Percentiles rank a stretch among this genome's conserved stretches.
phyloP scores from a whole-genome alignment of 495 filamentous ascomycete genomes.

The Xylaria intraflava region DNA sequence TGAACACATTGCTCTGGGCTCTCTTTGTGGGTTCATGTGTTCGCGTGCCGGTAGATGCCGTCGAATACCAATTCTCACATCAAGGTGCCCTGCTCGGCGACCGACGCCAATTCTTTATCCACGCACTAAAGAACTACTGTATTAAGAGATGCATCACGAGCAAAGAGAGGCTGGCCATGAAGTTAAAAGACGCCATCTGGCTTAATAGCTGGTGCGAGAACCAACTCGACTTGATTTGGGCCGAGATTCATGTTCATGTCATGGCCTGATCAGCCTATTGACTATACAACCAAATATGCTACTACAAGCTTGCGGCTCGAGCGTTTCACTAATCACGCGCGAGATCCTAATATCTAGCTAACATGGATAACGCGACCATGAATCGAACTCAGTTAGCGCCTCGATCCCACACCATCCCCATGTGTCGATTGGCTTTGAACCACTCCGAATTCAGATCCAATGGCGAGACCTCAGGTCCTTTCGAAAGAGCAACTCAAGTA shows the following conservation, averaged over 20 bases:
- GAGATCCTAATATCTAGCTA: background rate
- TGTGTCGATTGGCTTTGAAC: slow-evolving; percentile 1
- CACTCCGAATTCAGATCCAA: background rate
- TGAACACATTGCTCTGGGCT: slow-evolving; percentile 24
- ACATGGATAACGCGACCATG: background rate
- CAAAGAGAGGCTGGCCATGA: slow-evolving; percentile 13
- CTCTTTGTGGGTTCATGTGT: slow-evolving; percentile 26
- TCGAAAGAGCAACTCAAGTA: background rate
- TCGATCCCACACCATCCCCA: background rate
- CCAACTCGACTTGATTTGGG: slow-evolving; percentile 21
- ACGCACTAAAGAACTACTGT: slow-evolving; percentile 24
- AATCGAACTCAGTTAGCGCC: background rate
- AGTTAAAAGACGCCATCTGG: slow-evolving; percentile 23
- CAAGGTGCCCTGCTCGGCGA: slow-evolving; percentile 11
- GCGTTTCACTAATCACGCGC: background rate
- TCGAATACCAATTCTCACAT: background rate
- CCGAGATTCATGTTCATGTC: slow-evolving; percentile 19
- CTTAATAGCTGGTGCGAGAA: slow-evolving; percentile 24
- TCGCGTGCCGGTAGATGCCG: slow-evolving; percentile 9
- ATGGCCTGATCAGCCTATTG: slow-evolving; percentile 5
- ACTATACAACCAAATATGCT: background rate
- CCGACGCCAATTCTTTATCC: slow-evolving; percentile 23
- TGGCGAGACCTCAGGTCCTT: background rate
- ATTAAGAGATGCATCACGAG: slow-evolving; percentile 17
- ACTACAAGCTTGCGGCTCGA: background rate